Conservation (phyloP, 805 yeast genomes). For the Starmerella etchellsii region DNA sequence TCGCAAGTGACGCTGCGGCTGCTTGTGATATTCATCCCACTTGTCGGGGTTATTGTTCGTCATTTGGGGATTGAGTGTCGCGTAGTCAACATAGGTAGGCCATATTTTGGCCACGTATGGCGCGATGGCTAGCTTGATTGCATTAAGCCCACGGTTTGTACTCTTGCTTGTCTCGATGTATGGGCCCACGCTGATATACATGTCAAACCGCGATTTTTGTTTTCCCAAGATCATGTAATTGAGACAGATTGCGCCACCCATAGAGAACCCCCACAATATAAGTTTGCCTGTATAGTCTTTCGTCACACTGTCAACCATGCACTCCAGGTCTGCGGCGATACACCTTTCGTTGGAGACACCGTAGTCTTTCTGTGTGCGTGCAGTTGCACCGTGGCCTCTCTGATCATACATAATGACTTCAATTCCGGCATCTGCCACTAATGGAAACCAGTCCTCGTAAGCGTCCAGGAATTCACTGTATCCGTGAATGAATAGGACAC, state of each 20-base stretch:
- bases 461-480: slow-evolving; percentile 27
- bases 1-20: slow-evolving; percentile 22
- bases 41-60: slow-evolving; percentile 23
- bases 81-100: slow-evolving; percentile 23
- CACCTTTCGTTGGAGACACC: slow-evolving; percentile 27
- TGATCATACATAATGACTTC: slow-evolving; percentile 30
- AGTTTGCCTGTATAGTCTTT: slow-evolving; percentile 20
- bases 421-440: slow-evolving; percentile 25
- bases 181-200: slow-evolving; percentile 28
- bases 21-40: slow-evolving; percentile 19
- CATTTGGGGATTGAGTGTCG: slow-evolving; percentile 19
- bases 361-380: slow-evolving; percentile 21
- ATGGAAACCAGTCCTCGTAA: slow-evolving; percentile 25
- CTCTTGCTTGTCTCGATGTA: slow-evolving; percentile 21
- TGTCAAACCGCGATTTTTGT: slow-evolving; percentile 24
- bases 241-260: slow-evolving; percentile 31
- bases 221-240: slow-evolving; percentile 29
- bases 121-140: slow-evolving; percentile 20
- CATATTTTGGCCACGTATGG: slow-evolving; percentile 21
- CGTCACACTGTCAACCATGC: slow-evolving; percentile 18
- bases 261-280: slow-evolving; percentile 28
- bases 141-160: slow-evolving; percentile 19
- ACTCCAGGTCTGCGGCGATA: slow-evolving; percentile 27
- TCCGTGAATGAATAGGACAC: slow-evolving; percentile 29
- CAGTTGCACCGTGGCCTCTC: slow-evolving; percentile 31